Base-by-base conservation (phyloP, 2,329 filamentous ascomycete species). In the Ceratocystis alfenasii region DNA sequence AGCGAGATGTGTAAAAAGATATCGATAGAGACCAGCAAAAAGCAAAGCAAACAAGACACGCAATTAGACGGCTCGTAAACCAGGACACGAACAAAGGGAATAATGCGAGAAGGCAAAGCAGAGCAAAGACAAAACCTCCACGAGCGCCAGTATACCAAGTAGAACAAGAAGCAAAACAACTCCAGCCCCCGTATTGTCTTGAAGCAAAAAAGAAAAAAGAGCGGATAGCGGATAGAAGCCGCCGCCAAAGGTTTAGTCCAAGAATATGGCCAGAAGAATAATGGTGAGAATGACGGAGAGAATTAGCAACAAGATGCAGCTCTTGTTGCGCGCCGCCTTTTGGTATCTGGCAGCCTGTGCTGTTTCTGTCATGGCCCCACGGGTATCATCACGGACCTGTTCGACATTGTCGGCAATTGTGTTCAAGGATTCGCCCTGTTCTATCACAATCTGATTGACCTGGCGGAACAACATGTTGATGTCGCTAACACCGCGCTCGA, bases 391-490 rank as follows among this genome's bases (percentile, higher is more conserved):
- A 68, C 87, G 83, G 59, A 92, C 89, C 69, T 86, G 87, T 74
- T 94, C 86, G 5, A 97, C 90, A 71, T 96, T 96, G 71, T 90
- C 87, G 69, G 86, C 86, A 71, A 99, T 95, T 20, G 89, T 89
- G 72, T 93, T 88, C 36, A 99, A 80, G 75, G 89, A 85, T 71
- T 90, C 89, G 63, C 94, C 94, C 77, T 99, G 94, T 77, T 97
- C 93, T 68, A 85, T 85, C 63, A 99, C 92, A 75, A 99, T 96
- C 75, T 96, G 91, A 60, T 93, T 94, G n/a, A 99, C 91, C 78
- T 99, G 93, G 69, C 92, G 83, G 80, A 99, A 99, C 55, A 99
- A 82, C 73, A 97, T 94, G 72, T 99, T 99, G 69, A 99, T 79
- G 72, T 99, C 94, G 65, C 89, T 89, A 5, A 99, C 94, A 65